Evolutionary conservation across 345 rosid species (phyloP), one percentile per base, ranked within the genome.

Genomic region (Euphorbia pulcherrima): DNA sequence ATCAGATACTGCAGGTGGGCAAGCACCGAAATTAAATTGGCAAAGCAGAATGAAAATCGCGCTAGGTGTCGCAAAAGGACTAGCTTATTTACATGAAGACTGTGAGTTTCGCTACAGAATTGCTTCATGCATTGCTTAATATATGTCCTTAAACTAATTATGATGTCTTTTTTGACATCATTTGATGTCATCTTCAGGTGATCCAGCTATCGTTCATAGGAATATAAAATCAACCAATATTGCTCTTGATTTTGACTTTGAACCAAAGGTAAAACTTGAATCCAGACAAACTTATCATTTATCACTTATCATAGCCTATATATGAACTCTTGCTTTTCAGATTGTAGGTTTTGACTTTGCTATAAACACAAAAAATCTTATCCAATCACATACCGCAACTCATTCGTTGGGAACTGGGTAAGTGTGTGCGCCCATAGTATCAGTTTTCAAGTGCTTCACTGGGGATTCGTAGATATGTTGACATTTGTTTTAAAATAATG

Each of bases 1-100:
- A n/a, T n/a, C n/a, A n/a, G n/a, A n/a, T n/a, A 55, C 60, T 16
- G 18, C 75, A 91, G 96, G 86, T 63, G 81, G 83, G 72, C 85
- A 71, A 5, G 64, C 41, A 21, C 50, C 50, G 12, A 30, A 16
- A 17, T 56, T 74, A 29, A 41, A 40, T 21, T 74, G 73, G 65
- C 41, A 65, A 63, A 59, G 52, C 9, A 27, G 65, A 37, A 61
- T 68, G 69, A 63, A 46, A 48, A 56, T 69, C 8, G 69, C 73
- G 6, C 11, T 57, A 35, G 50, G 50, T 10, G 16, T 44, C 13
- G 16, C 50, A 12, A 44, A 44, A 44, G 50, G 50, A 44, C 13
- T 53, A 33, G 53, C 59, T 48, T 74, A 62, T 46, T 26, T 68
- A 62, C 69, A 59, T 30, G 71, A 60, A 44, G 50, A 44, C 24